Evolutionary conservation across 371 early-diverging fungal species (phyloP).

Genomic region (Mucor plumbeus): DNA sequence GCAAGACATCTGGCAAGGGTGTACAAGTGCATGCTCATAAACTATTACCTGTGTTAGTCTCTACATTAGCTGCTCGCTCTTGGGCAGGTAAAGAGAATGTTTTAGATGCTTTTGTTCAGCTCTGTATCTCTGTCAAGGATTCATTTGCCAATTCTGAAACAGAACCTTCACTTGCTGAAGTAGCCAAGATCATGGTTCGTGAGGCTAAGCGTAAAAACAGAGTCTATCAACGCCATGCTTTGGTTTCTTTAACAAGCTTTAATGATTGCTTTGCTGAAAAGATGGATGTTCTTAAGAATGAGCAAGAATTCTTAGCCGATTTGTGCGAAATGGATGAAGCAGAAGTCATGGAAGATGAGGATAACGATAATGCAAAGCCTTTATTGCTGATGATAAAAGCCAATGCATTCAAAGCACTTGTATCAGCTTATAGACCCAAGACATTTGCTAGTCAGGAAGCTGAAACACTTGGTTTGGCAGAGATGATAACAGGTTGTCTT

Average conservation of each 20-base stretch:
- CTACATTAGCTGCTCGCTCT: constrained; percentile 74
- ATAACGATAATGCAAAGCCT: constrained; percentile 69
- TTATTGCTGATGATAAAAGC: constrained; percentile 71
- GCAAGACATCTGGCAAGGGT: constrained; percentile 47
- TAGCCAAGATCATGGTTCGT: constrained; percentile 64
- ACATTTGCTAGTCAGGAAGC: constrained; percentile 41
- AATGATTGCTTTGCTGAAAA: constrained; percentile 57
- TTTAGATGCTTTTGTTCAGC: constrained; percentile 70
- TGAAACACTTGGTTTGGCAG: constrained; percentile 33
- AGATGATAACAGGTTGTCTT: constrained; percentile 48
- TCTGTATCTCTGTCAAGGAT: constrained; percentile 61
- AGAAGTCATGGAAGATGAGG: constrained; percentile 65
- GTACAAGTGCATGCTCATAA: constrained; percentile 49
- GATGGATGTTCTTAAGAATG: constrained; percentile 60
- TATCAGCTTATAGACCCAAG: constrained; percentile 58
- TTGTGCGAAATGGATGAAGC: constrained; percentile 60
- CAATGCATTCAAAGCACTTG: constrained; percentile 72
- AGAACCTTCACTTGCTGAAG: constrained; percentile 45
- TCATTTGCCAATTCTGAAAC: constrained; percentile 38
- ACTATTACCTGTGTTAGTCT: constrained; percentile 67
- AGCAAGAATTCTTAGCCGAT: constrained; percentile 62
- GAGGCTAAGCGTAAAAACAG: constrained; percentile 78
- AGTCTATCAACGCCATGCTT: constrained; percentile 69
- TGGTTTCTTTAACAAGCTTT: constrained; percentile 68
- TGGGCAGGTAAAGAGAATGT: constrained; percentile 92